A percentile compares a stretch with the other conserved stretches of the same genome.
phyloP scores from a whole-genome alignment of 768 basidiomycete species.

The Kondoa malvinella region DNA sequence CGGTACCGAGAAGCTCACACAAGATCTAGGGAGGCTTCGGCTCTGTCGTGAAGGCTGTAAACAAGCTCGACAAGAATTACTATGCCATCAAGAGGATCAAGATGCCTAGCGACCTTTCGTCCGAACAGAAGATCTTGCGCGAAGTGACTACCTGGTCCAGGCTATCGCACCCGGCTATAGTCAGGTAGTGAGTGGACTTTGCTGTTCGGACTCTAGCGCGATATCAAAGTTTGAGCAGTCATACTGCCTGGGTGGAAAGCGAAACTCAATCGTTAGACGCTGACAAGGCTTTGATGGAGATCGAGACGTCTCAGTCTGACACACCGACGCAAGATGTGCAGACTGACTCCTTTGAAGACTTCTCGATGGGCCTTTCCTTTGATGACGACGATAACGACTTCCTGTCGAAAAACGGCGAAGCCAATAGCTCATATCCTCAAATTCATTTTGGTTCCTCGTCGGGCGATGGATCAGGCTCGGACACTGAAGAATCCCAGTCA shows the following conservation, averaged over 20 bases:
- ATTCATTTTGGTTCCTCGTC: conserved; percentile 27
- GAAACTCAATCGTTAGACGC: conserved; percentile 16
- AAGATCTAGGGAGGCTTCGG: conserved; percentile 24
- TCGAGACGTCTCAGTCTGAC: conserved; percentile 9
- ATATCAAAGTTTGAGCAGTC: too few species aligned
- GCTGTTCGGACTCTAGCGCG: too few species aligned
- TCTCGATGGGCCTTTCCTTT: conserved; percentile 22
- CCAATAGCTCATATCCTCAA: conserved; percentile 23
- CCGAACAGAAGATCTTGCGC: conserved; percentile 24
- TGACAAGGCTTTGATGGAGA: conserved; percentile 6
- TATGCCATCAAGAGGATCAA: conserved; percentile 28
- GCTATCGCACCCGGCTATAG: conserved; percentile 7
- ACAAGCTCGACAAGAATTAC: conserved; percentile 23
- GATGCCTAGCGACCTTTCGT: conserved; percentile 22
- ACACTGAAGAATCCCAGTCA: conserved; percentile 17
- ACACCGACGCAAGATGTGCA: not conserved
- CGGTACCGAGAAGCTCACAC: not conserved
- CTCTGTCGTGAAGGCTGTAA: conserved; percentile 28
- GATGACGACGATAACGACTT: conserved; percentile 27
- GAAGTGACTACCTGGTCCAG: conserved; percentile 27
- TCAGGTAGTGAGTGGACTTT: too few species aligned
- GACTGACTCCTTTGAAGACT: conserved; percentile 4
- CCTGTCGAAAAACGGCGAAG: conserved; percentile 22
- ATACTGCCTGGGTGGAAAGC: conserved; percentile 24
- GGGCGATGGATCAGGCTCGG: conserved; percentile 9